phyloP scores from a whole-genome alignment of 192 early-diverging fungal species.

The Entomortierella chlamydospora region DNA sequence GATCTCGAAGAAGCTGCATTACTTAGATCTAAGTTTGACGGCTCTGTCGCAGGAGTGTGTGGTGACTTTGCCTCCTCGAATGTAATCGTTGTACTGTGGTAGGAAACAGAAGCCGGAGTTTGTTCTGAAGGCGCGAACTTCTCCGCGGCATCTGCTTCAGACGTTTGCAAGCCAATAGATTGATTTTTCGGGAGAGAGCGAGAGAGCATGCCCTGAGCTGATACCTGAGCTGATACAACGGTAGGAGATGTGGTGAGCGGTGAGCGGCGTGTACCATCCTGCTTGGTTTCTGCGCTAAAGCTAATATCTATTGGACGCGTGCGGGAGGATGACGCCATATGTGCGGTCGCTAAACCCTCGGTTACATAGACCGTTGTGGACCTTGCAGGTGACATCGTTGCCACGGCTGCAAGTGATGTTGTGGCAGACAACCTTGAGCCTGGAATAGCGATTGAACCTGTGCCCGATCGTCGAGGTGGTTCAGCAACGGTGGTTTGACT shows the following conservation, averaged over 20 bases:
- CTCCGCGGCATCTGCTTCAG: not conserved
- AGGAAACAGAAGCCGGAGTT: not conserved
- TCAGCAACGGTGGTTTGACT: not conserved
- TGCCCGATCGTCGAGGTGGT: not conserved
- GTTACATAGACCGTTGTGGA: constrained; percentile 23
- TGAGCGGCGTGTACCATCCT: not conserved
- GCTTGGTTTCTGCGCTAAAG: constrained; percentile 11
- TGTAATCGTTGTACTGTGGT: constrained; percentile 5
- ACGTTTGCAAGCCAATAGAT: constrained; percentile 1
- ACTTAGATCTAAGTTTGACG: not conserved
- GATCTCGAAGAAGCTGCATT: not conserved
- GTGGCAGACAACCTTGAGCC: constrained; percentile 24
- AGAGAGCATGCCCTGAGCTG: constrained; percentile 21
- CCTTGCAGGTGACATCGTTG: constrained; percentile 25
- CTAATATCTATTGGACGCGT: constrained; percentile 33
- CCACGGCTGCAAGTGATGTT: constrained; percentile 35
- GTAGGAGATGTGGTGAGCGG: constrained; percentile 4
- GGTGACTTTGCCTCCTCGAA: not conserved
- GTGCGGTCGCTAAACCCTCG: not conserved
- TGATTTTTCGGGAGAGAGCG: constrained; percentile 21
- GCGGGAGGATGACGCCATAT: not conserved
- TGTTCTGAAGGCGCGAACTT: not conserved
- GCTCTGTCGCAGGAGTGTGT: not conserved
- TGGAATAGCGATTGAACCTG: not conserved
- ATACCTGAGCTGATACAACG: constrained; percentile 6